Evolutionary conservation across 2,329 filamentous ascomycete genomes (phyloP), one percentile per base, ranked within the genome.

Genomic region (Exophiala sp.): DNA sequence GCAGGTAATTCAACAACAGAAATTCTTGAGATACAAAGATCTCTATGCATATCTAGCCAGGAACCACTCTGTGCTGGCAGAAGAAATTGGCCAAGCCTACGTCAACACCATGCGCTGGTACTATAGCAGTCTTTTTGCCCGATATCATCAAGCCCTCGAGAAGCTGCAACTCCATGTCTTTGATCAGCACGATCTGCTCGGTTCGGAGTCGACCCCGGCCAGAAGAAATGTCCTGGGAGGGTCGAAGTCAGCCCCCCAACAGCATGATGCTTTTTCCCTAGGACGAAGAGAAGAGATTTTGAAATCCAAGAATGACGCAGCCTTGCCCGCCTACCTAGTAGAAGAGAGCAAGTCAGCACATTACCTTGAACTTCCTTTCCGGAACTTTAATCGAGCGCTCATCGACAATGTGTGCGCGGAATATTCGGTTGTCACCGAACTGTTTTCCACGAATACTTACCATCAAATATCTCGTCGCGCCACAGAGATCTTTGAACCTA

Each of bases 41-140:
- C 73, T 96, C 0, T 98, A 84, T 68, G 77, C 80, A 4, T 98
- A 97, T 64, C 75, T 98, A 24, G 82, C 88, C 52, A 83, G 80
- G 60, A 85, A 91, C 58, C 89, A 97, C 62, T 74, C 85, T 1
- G 76, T 80, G n/a, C 79, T 98, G 4, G 88, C 88, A 7, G 84
- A 90, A 46, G 88, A 98, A 67, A 95, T 98, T 58, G 83, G 83
- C 7, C 85, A 88, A 65, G 93, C 94, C 2, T 98, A 98, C 63
- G 84, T 94, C 72, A 95, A 96, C 66, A 98, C 94, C 0, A 98
- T 98, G 88, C 82, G 89, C 46, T 98, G 93, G 93, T 98, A 98
- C 64, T 97, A 97, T 65, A 71, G 85, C 46, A 93, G 86, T 58
- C 88, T 96, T 66, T 98, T 98, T 64, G 82, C 80, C 2, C 83